A percentile compares a stretch with the other conserved stretches of the same genome.
Conservation (phyloP, 2,329 filamentous ascomycete genomes). For the Purpureocillium takamizusanense region DNA sequence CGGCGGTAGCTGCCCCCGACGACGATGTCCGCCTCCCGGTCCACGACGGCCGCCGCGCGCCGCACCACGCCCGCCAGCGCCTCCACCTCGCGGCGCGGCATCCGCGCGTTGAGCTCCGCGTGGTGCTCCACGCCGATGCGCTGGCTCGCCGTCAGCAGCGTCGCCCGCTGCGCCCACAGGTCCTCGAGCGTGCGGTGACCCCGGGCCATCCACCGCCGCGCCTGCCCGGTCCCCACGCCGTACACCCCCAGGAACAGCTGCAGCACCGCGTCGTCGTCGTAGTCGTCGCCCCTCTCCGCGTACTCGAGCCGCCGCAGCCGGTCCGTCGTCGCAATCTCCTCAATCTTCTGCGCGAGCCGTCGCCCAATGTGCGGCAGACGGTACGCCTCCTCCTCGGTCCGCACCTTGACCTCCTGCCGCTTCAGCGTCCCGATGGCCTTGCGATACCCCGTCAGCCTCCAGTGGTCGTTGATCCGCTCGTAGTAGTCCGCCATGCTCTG, state of each 20-base stretch:
- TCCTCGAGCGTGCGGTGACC: conserved; percentile 71
- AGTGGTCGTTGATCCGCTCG: conserved; percentile 63
- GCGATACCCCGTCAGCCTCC: conserved; percentile 67
- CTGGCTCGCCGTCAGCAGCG: conserved; percentile 62
- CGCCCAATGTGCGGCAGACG: conserved; percentile 60
- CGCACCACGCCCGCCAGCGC: conserved; percentile 58
- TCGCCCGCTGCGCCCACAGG: conserved; percentile 48
- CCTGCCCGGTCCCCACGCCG: conserved; percentile 62
- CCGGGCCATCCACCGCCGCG: conserved; percentile 65
- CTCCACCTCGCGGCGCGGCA: conserved; percentile 68
- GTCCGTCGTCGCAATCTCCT: conserved; percentile 75
- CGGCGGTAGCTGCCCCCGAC: conserved; percentile 81
- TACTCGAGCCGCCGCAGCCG: conserved; percentile 63
- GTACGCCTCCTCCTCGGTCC: conserved; percentile 60
- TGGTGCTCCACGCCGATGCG: conserved; percentile 70
- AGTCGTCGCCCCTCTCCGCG: conserved; percentile 56
- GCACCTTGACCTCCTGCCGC: conserved; percentile 54
- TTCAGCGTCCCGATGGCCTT: conserved; percentile 67
- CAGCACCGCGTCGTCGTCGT: conserved; percentile 57
- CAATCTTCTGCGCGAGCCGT: conserved; percentile 74
- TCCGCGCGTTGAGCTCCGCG: conserved; percentile 67
- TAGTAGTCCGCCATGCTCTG: conserved; percentile 76
- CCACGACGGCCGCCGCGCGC: conserved; percentile 47
- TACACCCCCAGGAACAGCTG: conserved; percentile 71
- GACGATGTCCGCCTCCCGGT: conserved; percentile 58